Base-by-base conservation (phyloP, 331 rosid species). In the Malus hybrid region DNA sequence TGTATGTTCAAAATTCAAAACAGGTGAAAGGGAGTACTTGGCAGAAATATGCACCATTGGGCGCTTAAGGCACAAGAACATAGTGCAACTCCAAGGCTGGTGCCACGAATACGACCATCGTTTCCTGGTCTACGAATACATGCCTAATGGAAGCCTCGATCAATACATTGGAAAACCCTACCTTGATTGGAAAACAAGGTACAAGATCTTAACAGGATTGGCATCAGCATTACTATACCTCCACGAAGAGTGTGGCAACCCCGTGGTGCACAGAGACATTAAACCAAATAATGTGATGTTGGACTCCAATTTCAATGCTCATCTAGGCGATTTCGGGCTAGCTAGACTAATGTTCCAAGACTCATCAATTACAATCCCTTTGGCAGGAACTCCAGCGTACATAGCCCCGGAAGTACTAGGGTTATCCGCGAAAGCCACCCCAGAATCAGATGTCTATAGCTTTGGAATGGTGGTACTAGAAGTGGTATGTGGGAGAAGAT, bases 11-110 rank as follows among this genome's bases (percentile, higher is more conserved):
- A 68, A 67, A 6, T 18, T 1, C 72, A 74, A 36, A 56, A 48
- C 63, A 89, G 89, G 93, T 59, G 90, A 88, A 79, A 80, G 76
- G 77, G 93, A 88, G 85, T 84, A 82, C 83, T 79, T 83, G 1
- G 89, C 87, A 55, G 89, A 88, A 81, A 88, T 86, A 79, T 77
- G 90, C 31, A 88, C 90, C 19, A 88, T 85, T 13, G 93, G 90
- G 33, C 75, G 86, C n/a, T 72, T 88, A 19, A 76, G 85, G 71
- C 93, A 88, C 85, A 88, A 67, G 77, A 88, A 88, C 80, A 55
- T 88, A 24, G 72, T 88, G 73, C 84, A 84, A 67, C 86, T 86
- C 62, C 87, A 74, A 77, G 90, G 90, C 2, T 88, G 90, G 89
- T 84, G 90, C 75, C 85, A 80, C 20, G 82, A 85, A 48, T 70